These are phyloP conservation scores for Phytophthora tubulina DNA, from an alignment of 352 stramenopile species.

Conservation along the genomic window DNA sequence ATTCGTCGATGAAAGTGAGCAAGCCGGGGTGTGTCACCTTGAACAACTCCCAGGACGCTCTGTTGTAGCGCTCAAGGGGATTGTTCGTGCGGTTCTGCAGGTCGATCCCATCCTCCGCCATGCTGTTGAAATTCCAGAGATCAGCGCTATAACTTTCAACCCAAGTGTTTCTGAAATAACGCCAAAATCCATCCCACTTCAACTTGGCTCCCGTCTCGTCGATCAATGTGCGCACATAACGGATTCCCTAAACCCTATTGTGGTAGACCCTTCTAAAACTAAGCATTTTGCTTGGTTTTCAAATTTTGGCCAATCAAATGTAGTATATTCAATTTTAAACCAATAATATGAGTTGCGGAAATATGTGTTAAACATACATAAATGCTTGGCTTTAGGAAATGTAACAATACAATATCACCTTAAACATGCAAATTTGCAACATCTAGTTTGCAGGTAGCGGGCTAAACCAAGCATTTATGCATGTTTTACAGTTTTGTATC, in stretches of 20 bases:
- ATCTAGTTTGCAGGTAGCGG: too few relatives aligned
- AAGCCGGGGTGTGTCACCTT: conserved; percentile 7
- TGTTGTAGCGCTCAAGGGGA: conserved; percentile 9
- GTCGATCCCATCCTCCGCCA: not conserved
- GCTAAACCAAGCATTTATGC: too few relatives aligned
- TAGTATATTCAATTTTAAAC: too few relatives aligned
- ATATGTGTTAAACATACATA: too few relatives aligned
- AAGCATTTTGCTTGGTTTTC: too few relatives aligned
- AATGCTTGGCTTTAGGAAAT: too few relatives aligned
- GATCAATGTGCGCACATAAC: not conserved
- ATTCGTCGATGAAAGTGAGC: conserved; percentile 7
- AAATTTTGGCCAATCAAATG: too few relatives aligned
- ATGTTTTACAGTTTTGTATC: too few relatives aligned
- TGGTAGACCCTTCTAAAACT: not conserved
- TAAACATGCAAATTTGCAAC: too few relatives aligned
- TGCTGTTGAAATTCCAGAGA: conserved; percentile 17
- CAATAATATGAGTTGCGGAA: too few relatives aligned
- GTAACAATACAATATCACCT: too few relatives aligned
- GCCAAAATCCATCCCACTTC: conserved; percentile 20
- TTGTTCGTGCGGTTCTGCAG: conserved; percentile 12
- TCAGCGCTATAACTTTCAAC: conserved; percentile 2
- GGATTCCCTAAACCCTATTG: not conserved
- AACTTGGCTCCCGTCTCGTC: conserved; percentile 4
- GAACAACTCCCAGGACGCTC: conserved; percentile 13
- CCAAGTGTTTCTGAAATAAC: conserved; percentile 13